Percentiles rank a stretch among this genome's conserved stretches.
phyloP scores from a whole-genome alignment of 768 basidiomycete genomes.

The Gyrodon lividus region DNA sequence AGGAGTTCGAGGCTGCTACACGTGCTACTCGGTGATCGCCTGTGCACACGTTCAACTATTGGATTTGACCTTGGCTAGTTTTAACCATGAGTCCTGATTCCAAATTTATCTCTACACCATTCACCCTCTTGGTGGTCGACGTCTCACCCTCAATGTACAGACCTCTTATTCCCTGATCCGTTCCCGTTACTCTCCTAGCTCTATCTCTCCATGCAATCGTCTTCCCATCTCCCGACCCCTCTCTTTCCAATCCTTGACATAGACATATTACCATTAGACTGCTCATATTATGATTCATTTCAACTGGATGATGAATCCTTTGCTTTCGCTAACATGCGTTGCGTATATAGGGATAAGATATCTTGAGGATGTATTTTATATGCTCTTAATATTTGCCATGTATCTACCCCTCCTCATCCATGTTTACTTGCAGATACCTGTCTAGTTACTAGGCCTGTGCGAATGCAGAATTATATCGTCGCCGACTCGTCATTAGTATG shows the following conservation, averaged over 20 bases:
- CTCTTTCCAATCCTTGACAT: constrained; percentile 8
- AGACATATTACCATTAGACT: constrained; percentile 25
- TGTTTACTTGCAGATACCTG: neutral
- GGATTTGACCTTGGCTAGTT: neutral
- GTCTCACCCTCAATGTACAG: neutral
- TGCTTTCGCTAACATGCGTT: constrained; percentile 27
- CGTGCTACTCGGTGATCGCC: constrained; percentile 17
- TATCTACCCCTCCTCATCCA: constrained; percentile 21
- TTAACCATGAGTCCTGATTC: neutral
- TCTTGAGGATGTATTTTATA: constrained; percentile 37
- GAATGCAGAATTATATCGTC: constrained; percentile 20
- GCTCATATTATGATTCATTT: constrained; percentile 12
- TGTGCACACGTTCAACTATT: constrained; percentile 4
- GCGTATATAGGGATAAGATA: constrained; percentile 33
- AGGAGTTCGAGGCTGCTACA: constrained; percentile 58
- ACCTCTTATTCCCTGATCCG: neutral
- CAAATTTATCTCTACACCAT: constrained; percentile 7
- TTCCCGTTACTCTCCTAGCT: neutral
- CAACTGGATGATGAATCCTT: neutral
- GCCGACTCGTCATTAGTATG: neutral
- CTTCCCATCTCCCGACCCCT: neutral
- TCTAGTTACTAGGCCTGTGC: constrained; percentile 14
- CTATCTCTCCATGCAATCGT: constrained; percentile 11
- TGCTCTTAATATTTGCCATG: constrained; percentile 29
- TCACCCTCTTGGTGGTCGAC: neutral